Base-by-base conservation (phyloP, 805 yeast species). In the Saccharomycopsis microspora region DNA sequence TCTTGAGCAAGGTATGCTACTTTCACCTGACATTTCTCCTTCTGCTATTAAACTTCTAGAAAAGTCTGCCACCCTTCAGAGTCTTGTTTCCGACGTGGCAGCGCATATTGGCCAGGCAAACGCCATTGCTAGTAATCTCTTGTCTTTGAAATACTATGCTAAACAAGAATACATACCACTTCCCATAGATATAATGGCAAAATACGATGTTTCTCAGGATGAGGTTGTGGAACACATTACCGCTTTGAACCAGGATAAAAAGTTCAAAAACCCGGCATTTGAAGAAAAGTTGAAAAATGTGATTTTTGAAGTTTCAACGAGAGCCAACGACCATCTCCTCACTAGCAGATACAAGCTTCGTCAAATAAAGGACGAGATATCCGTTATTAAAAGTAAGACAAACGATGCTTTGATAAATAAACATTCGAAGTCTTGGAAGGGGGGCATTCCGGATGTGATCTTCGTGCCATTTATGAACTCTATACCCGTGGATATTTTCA, bases 61-160 rank as follows among this genome's bases (percentile, higher is more conserved):
- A 50, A 58, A 63, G 29, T 70, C 77, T 41, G 63, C 70, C 0
- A 53, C 52, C 4, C 58, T 78, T n/a, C 75, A 72, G 50, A 61
- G 62, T 11, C 54, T 60, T 4, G 64, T 78, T 5, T 70, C 78
- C 34, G 85, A 82, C 51, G 72, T 81, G 6, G 73, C 78, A 7
- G 93, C 94, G 0, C 95, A 85, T 62, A 64, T 86, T 37, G 95
- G 95, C 5, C 94, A 86, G 60, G 85, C 93, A 1, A 75, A 82
- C 0, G 80, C 88, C 0, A 69, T 86, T 8, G 79, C 86, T 1
- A 71, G 82, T 3, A 69, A 76, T 62, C 68, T 86, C 9, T 64
- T 82, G 45, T 85, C 83, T 0, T 58, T 80, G 43, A 66, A 68
- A 29, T 83, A 71, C 61, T 80, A 77, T 60, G 80, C 84, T 0